A percentile compares a stretch with the other conserved stretches of the same genome.
Conservation (phyloP, 163 green algal genomes). For the Coccomyxa subellipsoidea region DNA sequence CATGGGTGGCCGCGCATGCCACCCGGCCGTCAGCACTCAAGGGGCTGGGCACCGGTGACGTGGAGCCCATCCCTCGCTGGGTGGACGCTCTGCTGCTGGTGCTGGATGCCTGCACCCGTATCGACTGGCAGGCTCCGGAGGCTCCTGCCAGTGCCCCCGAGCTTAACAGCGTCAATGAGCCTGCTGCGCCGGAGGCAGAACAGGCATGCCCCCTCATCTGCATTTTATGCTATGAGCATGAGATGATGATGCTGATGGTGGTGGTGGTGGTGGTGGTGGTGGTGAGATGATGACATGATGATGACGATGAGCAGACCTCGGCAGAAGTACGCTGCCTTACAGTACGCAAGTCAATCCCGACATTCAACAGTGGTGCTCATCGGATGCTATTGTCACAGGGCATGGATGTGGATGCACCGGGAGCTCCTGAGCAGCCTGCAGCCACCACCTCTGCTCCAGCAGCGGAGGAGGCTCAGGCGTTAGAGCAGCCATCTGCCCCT, state of each 20-base stretch:
- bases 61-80: slow-evolving; percentile 58
- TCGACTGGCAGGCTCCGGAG: slow-evolving; percentile 16
- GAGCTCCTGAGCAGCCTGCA: background rate
- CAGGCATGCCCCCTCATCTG: background rate
- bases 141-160: background rate
- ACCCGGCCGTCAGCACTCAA: background rate
- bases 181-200: background rate
- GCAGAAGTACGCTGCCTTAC: too few species aligned
- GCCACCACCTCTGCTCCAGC: background rate
- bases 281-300: too few species aligned
- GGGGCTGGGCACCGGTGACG: background rate
- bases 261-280: too few species aligned
- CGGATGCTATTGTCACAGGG: background rate
- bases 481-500: background rate
- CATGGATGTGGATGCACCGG: background rate
- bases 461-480: background rate
- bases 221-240: too few species aligned
- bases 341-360: too few species aligned
- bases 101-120: slow-evolving; percentile 39
- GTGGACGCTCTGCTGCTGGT: slow-evolving; percentile 68
- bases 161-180: background rate
- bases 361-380: too few species aligned
- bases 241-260: background rate
- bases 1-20: slow-evolving; percentile 34
- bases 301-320: too few species aligned